Conservation (phyloP, 345 rosid genomes). For the Hibiscus mutabilis region DNA sequence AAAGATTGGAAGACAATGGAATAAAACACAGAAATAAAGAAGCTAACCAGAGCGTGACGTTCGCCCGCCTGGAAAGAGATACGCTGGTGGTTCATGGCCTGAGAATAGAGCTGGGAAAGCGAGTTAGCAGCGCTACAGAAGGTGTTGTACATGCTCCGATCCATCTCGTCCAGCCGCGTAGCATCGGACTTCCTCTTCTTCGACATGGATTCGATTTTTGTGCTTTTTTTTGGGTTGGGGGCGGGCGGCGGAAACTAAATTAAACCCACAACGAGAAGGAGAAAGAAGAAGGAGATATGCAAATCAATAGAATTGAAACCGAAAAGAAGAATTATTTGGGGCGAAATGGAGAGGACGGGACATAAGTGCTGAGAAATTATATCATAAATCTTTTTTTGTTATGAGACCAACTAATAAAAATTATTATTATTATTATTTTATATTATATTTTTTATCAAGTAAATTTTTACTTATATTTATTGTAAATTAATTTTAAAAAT, state of each 20-base stretch:
- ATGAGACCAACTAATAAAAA: no score
- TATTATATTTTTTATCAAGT: no score
- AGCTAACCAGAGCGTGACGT: conserved; percentile 57
- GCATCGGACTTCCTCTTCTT: conserved; percentile 90
- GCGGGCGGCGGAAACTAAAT: no score
- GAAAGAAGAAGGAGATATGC: not conserved
- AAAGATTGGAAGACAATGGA: not conserved
- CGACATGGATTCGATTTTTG: conserved; percentile 35
- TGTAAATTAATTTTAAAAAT: no score
- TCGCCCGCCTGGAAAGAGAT: conserved; percentile 77
- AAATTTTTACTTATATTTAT: no score
- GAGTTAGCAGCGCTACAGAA: conserved; percentile 95
- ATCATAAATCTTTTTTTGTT: no score
- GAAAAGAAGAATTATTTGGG: no score
- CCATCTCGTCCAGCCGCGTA: conserved; percentile 83
- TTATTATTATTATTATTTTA: no score
- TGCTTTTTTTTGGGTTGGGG: no score
- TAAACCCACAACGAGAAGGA: not conserved
- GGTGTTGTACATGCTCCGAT: conserved; percentile 76
- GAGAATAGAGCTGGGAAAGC: conserved; percentile 83
- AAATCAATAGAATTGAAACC: not conserved
- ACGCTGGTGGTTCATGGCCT: conserved; percentile 71
- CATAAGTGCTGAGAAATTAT: no score
- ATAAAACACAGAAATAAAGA: not conserved
- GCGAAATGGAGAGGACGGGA: not conserved